Base-by-base conservation (phyloP, 768 basidiomycete genomes). In the Boletus edulis region DNA sequence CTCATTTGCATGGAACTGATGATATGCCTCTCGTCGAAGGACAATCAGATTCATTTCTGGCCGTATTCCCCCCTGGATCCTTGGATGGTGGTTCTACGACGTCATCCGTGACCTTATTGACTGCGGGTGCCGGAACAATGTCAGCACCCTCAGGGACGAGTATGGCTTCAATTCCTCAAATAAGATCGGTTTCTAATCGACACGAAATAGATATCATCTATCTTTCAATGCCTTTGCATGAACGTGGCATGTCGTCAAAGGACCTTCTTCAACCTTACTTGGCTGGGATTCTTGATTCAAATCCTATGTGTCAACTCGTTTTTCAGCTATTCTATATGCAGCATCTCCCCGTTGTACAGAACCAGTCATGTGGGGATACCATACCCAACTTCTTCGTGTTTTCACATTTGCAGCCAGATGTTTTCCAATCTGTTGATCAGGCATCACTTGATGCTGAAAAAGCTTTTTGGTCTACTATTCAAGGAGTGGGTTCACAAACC, bases 31-130 rank as follows among this genome's bases (percentile, higher is more conserved):
- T 45, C 4, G 27, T 18, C 5, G 70, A 74, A 29, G 57, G 62
- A 14, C 61, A 65, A 27, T 65, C 62, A 14, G 91, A 94, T 64
- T 86, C 88, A 15, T 81, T 78, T 3, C 67, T 93, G 14, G 66
- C 94, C 6, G 78, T 93, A 5, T 91, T 93, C 59, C 89, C 92
- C 0, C 93, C 92, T 1, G 75, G 73, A 1, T 80, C 83, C 0
- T 63, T 89, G 9, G 50, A 67, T 2, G 67, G 57, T 39, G 81
- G 76, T 27, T 84, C 84, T 20, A 73, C 76, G 3, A 69, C 69
- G 5, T 73, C 73, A 2, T 73, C 84, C 4, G 86, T 82, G 3
- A 85, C 84, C 45, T 83, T 78, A 2, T 69, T 94, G 34, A 73
- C 89, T 20, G 81, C 84, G 1, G 93, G 92, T 3, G 82, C 86